Percentiles rank a stretch among this genome's conserved stretches.
phyloP scores from a whole-genome alignment of 73 alveolate species.

The Paramecium caudatum region DNA sequence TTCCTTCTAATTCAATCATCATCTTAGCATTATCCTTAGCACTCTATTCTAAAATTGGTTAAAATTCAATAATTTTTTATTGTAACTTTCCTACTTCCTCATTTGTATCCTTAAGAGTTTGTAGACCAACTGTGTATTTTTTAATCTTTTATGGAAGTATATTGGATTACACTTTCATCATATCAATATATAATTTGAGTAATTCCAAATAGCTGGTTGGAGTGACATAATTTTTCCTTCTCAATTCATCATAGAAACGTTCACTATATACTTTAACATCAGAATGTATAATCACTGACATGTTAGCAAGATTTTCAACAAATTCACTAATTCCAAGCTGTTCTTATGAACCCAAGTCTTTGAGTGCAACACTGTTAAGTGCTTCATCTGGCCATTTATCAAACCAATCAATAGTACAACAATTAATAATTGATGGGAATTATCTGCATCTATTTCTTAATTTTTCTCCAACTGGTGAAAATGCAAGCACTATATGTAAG shows the following conservation, averaged over 20 bases:
- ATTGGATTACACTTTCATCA: slow-evolving; percentile 93
- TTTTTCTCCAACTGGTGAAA: slow-evolving; percentile 99
- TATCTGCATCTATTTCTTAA: slow-evolving; percentile 99
- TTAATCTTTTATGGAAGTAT: slow-evolving; percentile 96
- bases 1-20: slow-evolving; percentile 94
- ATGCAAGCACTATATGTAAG: slow-evolving; percentile 98
- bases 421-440: slow-evolving; percentile 96
- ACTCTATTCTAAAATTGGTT: slow-evolving; percentile 93
- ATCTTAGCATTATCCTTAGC: slow-evolving; percentile 95
- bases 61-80: slow-evolving; percentile 89
- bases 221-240: slow-evolving; percentile 99
- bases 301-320: slow-evolving; percentile 83
- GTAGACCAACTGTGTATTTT: slow-evolving; percentile 95
- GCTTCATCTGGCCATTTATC: slow-evolving; percentile 98
- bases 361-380: slow-evolving; percentile 97
- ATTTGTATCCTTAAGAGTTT: slow-evolving; percentile 98
- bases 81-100: slow-evolving; percentile 97
- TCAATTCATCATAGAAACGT: slow-evolving; percentile 92
- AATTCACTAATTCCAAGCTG: slow-evolving; percentile 84
- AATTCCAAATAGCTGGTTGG: slow-evolving; percentile 99
- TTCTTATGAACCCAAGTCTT: slow-evolving; percentile 84
- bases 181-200: slow-evolving; percentile 96
- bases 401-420: slow-evolving; percentile 98
- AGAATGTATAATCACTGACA: slow-evolving; percentile 96
- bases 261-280: slow-evolving; percentile 88